These are phyloP conservation scores for Aspergillus asperescens DNA, from an alignment of 495 filamentous ascomycete species.

Conservation along the genomic window DNA sequence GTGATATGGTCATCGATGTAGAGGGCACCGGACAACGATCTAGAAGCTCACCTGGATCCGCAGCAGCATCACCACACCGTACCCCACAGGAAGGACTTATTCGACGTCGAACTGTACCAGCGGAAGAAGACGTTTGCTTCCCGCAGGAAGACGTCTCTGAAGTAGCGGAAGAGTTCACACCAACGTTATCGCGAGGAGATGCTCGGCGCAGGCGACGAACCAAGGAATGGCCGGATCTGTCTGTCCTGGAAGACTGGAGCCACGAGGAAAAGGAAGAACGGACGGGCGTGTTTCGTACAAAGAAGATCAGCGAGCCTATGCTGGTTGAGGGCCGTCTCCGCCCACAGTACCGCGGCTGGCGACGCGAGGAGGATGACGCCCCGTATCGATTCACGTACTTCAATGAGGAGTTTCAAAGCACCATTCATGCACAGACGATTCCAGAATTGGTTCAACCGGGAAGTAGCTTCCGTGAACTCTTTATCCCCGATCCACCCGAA, in stretches of 20 bases:
- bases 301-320: slow-evolving; percentile 90
- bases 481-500: slow-evolving; percentile 67
- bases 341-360: slow-evolving; percentile 75
- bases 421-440: slow-evolving; percentile 91
- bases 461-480: slow-evolving; percentile 75
- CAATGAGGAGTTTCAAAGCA: slow-evolving; percentile 91
- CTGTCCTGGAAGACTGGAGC: slow-evolving; percentile 84
- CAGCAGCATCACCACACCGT: slow-evolving; percentile 28
- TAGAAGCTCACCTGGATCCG: slow-evolving; percentile 26
- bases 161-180: slow-evolving; percentile 68
- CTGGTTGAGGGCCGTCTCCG: slow-evolving; percentile 83
- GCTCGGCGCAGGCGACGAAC: slow-evolving; percentile 50
- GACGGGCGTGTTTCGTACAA: slow-evolving; percentile 78
- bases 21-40: slow-evolving; percentile 41
- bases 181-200: slow-evolving; percentile 34
- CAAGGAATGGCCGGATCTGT: slow-evolving; percentile 63
- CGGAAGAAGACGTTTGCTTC: slow-evolving; percentile 90
- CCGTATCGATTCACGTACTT: slow-evolving; percentile 98
- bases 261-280: slow-evolving; percentile 84
- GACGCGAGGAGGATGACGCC: slow-evolving; percentile 78
- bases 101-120: slow-evolving; percentile 50
- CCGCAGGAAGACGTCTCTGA: slow-evolving; percentile 74
- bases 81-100: slow-evolving; percentile 34
- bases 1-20: slow-evolving; percentile 56
- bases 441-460: slow-evolving; percentile 86